A percentile compares a stretch with the other conserved stretches of the same genome.
These are phyloP conservation scores for Pichia sp. DNA, from an alignment of 1,139 yeast genomes.

Conservation along the genomic window DNA sequence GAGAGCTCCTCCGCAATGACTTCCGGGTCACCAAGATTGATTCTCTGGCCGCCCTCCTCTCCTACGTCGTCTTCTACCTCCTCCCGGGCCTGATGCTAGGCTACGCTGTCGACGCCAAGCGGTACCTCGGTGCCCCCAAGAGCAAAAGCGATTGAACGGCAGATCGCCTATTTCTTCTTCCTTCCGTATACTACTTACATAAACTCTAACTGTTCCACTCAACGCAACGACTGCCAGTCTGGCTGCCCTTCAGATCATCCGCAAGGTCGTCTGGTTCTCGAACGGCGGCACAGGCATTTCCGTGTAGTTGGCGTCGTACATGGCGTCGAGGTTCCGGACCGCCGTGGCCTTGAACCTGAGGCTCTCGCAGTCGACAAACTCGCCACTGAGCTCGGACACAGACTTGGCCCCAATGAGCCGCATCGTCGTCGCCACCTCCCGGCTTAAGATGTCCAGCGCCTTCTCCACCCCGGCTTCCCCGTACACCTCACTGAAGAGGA, in stretches of 20 bases:
- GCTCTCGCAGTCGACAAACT: slow-evolving; percentile 41
- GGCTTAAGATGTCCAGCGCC: slow-evolving; percentile 47
- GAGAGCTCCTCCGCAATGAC: slow-evolving; percentile 7
- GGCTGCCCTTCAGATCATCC: slow-evolving; percentile 2
- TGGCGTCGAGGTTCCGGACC: slow-evolving; percentile 8
- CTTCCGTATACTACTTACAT: too few relatives aligned
- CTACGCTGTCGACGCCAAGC: slow-evolving; percentile 36
- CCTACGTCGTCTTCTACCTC: slow-evolving; percentile 5
- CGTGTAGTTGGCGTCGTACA: slow-evolving; percentile 18
- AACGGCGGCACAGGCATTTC: slow-evolving; percentile 17
- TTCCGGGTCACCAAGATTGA: slow-evolving; percentile 6
- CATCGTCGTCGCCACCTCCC: slow-evolving; percentile 50
- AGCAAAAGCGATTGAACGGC: not conserved
- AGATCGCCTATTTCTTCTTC: too few relatives aligned
- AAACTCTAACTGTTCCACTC: too few relatives aligned
- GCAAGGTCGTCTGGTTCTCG: slow-evolving; percentile 7
- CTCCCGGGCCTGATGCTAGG: slow-evolving; percentile 10
- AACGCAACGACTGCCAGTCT: too few relatives aligned
- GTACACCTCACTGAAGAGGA: slow-evolving; percentile 60
- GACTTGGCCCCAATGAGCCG: slow-evolving; percentile 46
- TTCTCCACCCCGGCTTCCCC: slow-evolving; percentile 58
- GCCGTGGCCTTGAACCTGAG: slow-evolving; percentile 21
- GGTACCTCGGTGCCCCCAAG: slow-evolving; percentile 27
- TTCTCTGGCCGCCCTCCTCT: not conserved
- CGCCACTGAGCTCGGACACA: slow-evolving; percentile 40